Evolutionary conservation across 371 early-diverging fungal species (phyloP), one percentile per base, ranked within the genome.

Genomic region (Capniomyces stellatus): DNA sequence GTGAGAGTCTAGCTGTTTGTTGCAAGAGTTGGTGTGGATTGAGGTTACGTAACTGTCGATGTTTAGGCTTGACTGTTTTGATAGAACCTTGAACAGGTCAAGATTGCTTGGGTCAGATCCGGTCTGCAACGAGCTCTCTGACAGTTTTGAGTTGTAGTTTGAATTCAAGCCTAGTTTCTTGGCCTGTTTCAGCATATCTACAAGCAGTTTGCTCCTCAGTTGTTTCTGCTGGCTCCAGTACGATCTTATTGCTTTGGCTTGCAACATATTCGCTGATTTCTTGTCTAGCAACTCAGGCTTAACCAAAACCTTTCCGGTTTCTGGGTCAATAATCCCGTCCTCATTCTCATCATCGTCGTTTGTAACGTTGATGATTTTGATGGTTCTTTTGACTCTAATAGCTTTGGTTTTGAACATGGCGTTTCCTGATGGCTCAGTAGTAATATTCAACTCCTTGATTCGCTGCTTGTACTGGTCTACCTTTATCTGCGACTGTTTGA

Each of bases 131-230:
- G 48, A 10, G 6, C 6, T 12, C 4, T 8, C 4, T 15, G 15
- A 3, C 4, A 3, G 8, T 10, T 10, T 23, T 10, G 19, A 18
- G 27, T 48, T 48, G 3, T 67, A 69, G 46, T 85, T 74, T 19
- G 74, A 70, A 41, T 83, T 81, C 24, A 95, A 65, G 10, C 96
- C 96, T 23, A 92, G 62, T 19, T 77, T 71, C 43, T 82, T 77
- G 54, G 93, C 59, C 42, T 81, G 77, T 64, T 83, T 86, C 54
- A 90, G 72, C 35, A 91, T 72, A 64, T 93, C 93, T 40, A 82
- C 83, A 6, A 91, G 64, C 0, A 90, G 82, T 67, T 89, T 90
- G 67, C 85, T 88, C 28, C 89, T 81, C 29, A 90, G 67, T 30
- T 80, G 62, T 62, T 87, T 85, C 64, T 81, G 81, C 48, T 79